Base-by-base conservation (phyloP, 2,329 filamentous ascomycete genomes). In the Botrytis fragariae region DNA sequence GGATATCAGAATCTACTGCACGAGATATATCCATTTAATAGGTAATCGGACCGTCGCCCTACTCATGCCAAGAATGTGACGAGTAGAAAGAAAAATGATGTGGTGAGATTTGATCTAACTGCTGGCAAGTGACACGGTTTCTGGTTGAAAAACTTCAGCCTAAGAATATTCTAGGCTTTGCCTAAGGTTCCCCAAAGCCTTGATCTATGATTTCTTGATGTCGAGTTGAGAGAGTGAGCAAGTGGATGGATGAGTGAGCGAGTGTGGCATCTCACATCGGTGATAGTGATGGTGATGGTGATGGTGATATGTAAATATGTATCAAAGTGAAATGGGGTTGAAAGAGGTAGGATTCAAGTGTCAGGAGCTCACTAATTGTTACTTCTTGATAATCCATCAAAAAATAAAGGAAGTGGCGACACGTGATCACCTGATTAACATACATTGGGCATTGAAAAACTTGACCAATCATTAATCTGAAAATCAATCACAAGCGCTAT, bases 61-160 rank as follows among this genome's bases (percentile, higher is more conserved):
- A 51, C 35, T 57, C 14, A 59, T 32, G n/a, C 48, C 65, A 69
- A 44, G 48, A 32, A 16, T 57, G 29, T 32, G n/a, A 42, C n/a
- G 37, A 42, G 65, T 20, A 57, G 48, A 29, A 25, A 16, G 48
- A 29, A 25, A 25, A n/a, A 64, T 69, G 48, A 25, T 69, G 65
- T 57, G 65, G n/a, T 57, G 48, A 69, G 37, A 20, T 29, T 44
- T 42, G 37, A 57, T 57, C n/a, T 69, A 48, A 57, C 48, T 57
- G 65, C n/a, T 69, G 65, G 65, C 65, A 69, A 69, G 18, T 69
- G 65, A 69, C 65, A 57, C 48, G 48, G 48, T 57, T 57, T 69
- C 35, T 69, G 18, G 54, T 57, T 16, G 48, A 32, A 69, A 29
- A 16, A 18, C 10, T 42, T 44, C 65, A 57, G 65, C 65, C 65